phyloP scores from a whole-genome alignment of 305 asterid species.

The Fraxinus albicans region DNA sequence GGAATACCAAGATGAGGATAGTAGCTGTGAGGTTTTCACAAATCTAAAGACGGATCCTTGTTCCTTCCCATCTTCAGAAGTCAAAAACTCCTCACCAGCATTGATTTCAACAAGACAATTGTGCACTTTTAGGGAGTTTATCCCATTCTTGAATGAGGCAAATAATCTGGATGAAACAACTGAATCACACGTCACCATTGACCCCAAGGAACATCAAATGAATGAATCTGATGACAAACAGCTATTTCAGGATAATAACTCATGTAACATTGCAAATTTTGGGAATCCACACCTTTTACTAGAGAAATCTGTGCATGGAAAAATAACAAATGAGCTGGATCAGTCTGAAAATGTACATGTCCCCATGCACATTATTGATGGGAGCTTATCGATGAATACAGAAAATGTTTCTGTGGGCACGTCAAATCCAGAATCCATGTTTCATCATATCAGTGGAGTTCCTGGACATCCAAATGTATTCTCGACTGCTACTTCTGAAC shows the following conservation, averaged over 20 bases:
- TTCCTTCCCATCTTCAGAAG: constrained; percentile 36
- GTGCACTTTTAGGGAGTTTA: constrained; percentile 48
- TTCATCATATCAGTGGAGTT: constrained; percentile 45
- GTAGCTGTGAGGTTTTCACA: constrained; percentile 38
- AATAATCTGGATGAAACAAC: constrained; percentile 43
- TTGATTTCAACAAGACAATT: constrained; percentile 37
- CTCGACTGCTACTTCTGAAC: constrained; percentile 50
- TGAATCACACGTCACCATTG: constrained; percentile 55
- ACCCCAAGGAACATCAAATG: constrained; percentile 39
- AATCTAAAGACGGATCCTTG: constrained; percentile 40
- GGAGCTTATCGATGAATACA: constrained; percentile 40
- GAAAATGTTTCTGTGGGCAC: constrained; percentile 33
- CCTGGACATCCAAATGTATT: constrained; percentile 41
- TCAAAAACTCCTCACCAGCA: constrained; percentile 32
- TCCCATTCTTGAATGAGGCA: constrained; percentile 43
- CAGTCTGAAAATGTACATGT: constrained; percentile 55
- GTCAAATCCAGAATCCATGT: constrained; percentile 35
- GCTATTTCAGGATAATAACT: constrained; percentile 38
- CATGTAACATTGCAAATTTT: constrained; percentile 32
- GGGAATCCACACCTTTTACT: constrained; percentile 32
- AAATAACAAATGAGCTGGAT: constrained; percentile 35
- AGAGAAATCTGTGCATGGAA: constrained; percentile 37
- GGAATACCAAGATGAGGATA: constrained; percentile 41
- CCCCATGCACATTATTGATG: constrained; percentile 74
- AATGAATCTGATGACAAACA: constrained; percentile 37